Conservation (phyloP, 225 moss, liverwort and hornwort genomes). For the Takakia lepidozioides region DNA sequence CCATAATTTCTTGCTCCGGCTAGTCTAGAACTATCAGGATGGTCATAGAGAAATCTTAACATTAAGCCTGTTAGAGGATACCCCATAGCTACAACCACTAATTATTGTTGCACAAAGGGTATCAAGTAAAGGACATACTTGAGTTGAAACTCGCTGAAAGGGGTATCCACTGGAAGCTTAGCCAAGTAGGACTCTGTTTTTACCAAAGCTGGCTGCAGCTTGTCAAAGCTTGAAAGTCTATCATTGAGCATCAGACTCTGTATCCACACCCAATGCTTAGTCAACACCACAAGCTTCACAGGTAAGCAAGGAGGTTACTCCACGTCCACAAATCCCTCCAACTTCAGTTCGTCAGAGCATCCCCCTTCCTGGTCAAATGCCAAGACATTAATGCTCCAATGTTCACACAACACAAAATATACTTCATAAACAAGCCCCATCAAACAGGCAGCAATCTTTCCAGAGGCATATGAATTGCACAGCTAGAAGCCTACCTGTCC, state of each 20-base stretch:
- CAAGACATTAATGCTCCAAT: too few relatives aligned
- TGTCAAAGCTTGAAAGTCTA: constrained; percentile 24
- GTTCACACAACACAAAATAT: background rate
- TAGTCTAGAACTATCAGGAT: too few relatives aligned
- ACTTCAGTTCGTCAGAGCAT: too few relatives aligned
- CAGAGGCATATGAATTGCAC: background rate
- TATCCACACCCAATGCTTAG: constrained; percentile 1
- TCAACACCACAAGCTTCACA: background rate
- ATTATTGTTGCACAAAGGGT: constrained; percentile 8
- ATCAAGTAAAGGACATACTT: constrained; percentile 32
- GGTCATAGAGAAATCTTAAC: too few relatives aligned
- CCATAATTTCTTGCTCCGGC: too few relatives aligned
- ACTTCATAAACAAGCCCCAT: background rate
- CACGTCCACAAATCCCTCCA: too few relatives aligned
- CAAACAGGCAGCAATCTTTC: too few relatives aligned
- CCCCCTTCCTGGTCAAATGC: too few relatives aligned
- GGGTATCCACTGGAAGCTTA: constrained; percentile 41
- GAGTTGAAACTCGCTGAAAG: constrained; percentile 39
- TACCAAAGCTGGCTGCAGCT: constrained; percentile 42
- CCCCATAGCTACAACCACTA: too few relatives aligned
- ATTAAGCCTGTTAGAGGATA: too few relatives aligned
- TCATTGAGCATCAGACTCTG: constrained; percentile 84
- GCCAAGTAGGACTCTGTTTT: constrained; percentile 56
- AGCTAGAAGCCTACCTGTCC: constrained; percentile 50
- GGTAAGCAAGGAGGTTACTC: too few relatives aligned